Percentiles rank a stretch among this genome's conserved stretches.
phyloP scores from a whole-genome alignment of 768 basidiomycete species.

The Gymnopilus junonius region DNA sequence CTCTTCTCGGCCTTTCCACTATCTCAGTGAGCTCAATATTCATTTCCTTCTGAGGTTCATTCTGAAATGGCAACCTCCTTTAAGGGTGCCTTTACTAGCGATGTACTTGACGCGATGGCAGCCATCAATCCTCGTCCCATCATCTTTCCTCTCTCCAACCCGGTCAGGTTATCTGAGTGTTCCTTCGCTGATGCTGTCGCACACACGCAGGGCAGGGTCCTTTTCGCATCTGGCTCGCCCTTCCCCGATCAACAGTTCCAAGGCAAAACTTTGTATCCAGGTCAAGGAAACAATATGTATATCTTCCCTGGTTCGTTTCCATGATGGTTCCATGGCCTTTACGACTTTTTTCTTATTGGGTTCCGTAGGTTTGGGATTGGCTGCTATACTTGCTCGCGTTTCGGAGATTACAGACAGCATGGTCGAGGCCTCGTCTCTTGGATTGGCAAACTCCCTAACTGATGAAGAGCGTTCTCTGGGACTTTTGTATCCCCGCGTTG shows the following conservation, averaged over 20 bases:
- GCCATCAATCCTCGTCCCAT: conserved; percentile 82
- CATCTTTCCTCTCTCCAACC: conserved; percentile 93
- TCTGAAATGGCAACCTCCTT: conserved; percentile 3
- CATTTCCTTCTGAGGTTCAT: neutral
- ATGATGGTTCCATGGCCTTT: conserved; percentile 9
- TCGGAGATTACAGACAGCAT: conserved; percentile 79
- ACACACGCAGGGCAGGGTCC: conserved; percentile 72
- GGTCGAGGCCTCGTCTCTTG: conserved; percentile 87
- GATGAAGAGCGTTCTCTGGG: conserved; percentile 65
- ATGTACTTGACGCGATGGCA: conserved; percentile 78
- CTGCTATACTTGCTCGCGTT: conserved; percentile 72
- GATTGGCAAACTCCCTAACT: conserved; percentile 76
- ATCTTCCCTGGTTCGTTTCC: conserved; percentile 64
- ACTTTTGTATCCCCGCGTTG: conserved; percentile 83
- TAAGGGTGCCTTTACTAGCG: conserved; percentile 74
- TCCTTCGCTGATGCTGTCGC: conserved; percentile 76
- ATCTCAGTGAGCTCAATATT: conserved; percentile 48
- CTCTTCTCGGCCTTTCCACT: conserved; percentile 89
- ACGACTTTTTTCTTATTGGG: conserved; percentile 13
- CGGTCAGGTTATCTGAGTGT: conserved; percentile 80
- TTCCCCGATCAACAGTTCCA: conserved; percentile 68
- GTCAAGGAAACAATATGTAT: conserved; percentile 97
- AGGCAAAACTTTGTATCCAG: conserved; percentile 66
- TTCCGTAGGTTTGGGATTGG: conserved; percentile 72
- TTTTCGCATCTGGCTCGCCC: conserved; percentile 90